Evolutionary conservation across 1,284 basidiomycete genomes (phyloP).

Genomic region (Ceratobasidium sp.): DNA sequence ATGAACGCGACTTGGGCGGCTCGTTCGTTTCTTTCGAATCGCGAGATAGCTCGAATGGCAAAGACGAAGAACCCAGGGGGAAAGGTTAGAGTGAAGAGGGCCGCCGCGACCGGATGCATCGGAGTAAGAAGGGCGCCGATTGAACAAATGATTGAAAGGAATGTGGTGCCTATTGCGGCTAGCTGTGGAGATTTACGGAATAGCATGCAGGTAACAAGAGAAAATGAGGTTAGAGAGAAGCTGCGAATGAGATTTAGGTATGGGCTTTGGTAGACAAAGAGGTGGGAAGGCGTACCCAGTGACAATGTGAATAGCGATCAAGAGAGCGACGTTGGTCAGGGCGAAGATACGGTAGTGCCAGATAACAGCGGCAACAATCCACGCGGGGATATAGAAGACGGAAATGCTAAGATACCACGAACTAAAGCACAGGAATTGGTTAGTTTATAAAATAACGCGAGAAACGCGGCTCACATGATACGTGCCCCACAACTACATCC

Average conservation of each 20-base stretch:
- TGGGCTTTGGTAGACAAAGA: constrained; percentile 9
- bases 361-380: constrained; percentile 72
- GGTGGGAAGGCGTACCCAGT: constrained; percentile 62
- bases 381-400: constrained; percentile 71
- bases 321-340: constrained; percentile 70
- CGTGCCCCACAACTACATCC: constrained; percentile 76
- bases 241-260: constrained; percentile 1
- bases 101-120: constrained; percentile 62
- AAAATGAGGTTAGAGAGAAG: constrained; percentile 72
- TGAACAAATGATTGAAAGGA: constrained; percentile 73
- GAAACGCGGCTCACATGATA: constrained; percentile 63
- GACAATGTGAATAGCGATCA: constrained; percentile 75
- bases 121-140: constrained; percentile 74
- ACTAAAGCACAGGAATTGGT: constrained; percentile 55
- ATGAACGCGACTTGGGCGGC: background rate
- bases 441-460: background rate
- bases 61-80: constrained; percentile 83
- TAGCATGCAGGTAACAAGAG: constrained; percentile 76
- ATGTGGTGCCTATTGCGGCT: constrained; percentile 76
- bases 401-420: constrained; percentile 76
- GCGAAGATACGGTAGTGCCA: constrained; percentile 78
- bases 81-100: constrained; percentile 77
- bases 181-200: constrained; percentile 81
- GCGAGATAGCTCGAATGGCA: constrained; percentile 54
- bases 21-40: constrained; percentile 5